Base-by-base conservation (phyloP, 225 moss, liverwort and hornwort genomes). In the Neckera pumila region DNA sequence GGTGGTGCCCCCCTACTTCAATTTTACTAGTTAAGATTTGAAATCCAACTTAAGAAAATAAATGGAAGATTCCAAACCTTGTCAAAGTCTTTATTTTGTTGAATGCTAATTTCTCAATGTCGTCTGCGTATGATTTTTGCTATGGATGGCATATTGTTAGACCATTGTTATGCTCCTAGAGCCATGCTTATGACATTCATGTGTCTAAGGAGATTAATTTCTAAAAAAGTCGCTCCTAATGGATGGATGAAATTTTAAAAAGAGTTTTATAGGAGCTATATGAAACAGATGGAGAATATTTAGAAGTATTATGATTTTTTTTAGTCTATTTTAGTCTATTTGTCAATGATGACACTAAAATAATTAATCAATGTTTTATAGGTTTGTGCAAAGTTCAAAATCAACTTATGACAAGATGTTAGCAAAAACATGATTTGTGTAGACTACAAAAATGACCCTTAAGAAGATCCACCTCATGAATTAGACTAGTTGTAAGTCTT, bases 121-220 rank as follows among this genome's bases (percentile, higher is more conserved):
- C 4, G 4, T 17, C 33, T 64, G 5, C 2, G 2, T 18, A 34
- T 5, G 19, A 34, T 34, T 65, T 18, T 34, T 64, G 33, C 9
- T 9, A 7, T 64, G 2, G 64, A 64, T 64, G 33, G 17, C 4
- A 17, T 17, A 17, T 17, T 33, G 17, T 1, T n/a, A n/a, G n/a
- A 66, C n/a, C 21, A 66, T 66, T n/a, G 7, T 38, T 21, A 12
- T 12, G 22, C 12, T 38, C 22, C 8, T 4, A 2, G 25, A 70
- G 8, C 7, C 4, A 40, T 0, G 5, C 22, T 40, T 1, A 8
- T 25, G 12, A 3, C 26, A 70, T 71, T 71, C 17, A 38, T 40
- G 8, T 26, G 8, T 2, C 2, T 0, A 8, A 71, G 2, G 26
- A 42, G 3, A 26, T 26, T 26, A 42, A 5, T 26, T 2, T 9